These are phyloP conservation scores for Pleurotus djamor DNA, from an alignment of 768 basidiomycete genomes.

Conservation along the genomic window DNA sequence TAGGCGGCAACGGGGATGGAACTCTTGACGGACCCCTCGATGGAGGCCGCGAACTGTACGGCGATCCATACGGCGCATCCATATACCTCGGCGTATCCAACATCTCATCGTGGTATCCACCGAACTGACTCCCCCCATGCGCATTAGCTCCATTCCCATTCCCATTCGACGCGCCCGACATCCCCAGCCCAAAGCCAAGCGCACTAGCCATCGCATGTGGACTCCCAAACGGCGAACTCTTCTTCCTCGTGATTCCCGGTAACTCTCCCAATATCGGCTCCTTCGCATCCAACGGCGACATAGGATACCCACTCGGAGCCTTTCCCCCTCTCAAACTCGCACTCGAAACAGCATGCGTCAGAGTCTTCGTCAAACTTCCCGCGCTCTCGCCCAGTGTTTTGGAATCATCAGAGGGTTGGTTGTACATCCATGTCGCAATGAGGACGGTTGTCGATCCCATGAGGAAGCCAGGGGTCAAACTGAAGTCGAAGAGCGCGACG, in stretches of 20 bases:
- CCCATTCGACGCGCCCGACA: constrained; percentile 10
- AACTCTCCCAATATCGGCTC: constrained; percentile 65
- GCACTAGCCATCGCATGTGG: constrained; percentile 49
- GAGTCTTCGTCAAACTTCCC: constrained; percentile 19
- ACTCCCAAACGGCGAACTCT: constrained; percentile 44
- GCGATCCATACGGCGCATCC: constrained; percentile 38
- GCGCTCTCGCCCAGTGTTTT: constrained; percentile 21
- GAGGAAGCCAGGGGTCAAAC: constrained; percentile 83
- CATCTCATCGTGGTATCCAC: constrained; percentile 13
- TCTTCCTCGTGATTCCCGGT: constrained; percentile 29
- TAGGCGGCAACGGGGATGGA: constrained; percentile 4
- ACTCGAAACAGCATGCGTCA: constrained; percentile 2
- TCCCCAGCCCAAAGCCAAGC: constrained; percentile 38
- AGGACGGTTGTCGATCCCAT: constrained; percentile 86
- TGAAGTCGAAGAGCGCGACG: constrained; percentile 88
- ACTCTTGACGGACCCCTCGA: constrained; percentile 3
- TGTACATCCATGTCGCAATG: constrained; percentile 93
- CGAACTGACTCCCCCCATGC: constrained; percentile 5
- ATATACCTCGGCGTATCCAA: constrained; percentile 33
- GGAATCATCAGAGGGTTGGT: constrained; percentile 54
- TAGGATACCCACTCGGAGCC: constrained; percentile 34
- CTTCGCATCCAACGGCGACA: constrained; percentile 42
- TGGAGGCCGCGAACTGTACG: constrained; percentile 17
- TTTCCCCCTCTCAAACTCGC: constrained; percentile 13
- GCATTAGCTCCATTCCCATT: constrained; percentile 15